Evolutionary conservation across 2,329 filamentous ascomycete genomes (phyloP).

Genomic region (Aspergillus novofumigatus): DNA sequence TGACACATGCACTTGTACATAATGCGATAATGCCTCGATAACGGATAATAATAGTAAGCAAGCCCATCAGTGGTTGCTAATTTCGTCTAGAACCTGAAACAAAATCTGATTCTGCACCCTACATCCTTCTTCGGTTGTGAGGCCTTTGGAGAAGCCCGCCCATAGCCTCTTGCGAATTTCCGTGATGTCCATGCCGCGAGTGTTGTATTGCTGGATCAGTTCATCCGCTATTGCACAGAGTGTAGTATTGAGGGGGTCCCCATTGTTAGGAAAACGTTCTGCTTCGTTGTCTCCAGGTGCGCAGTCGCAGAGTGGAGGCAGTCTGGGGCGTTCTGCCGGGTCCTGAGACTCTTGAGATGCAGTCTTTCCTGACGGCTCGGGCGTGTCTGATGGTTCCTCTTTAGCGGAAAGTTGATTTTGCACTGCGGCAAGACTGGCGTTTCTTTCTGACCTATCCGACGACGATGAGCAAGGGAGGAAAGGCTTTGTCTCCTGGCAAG

Average conservation of each 20-base stretch:
- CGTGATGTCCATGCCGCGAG: slow-evolving; percentile 30
- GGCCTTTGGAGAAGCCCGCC: slow-evolving; percentile 29
- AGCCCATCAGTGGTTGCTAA: slow-evolving; percentile 26
- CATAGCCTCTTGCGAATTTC: slow-evolving; percentile 34
- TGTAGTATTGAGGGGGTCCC: slow-evolving; percentile 30
- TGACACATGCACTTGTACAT: background rate
- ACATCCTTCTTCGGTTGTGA: slow-evolving; percentile 27
- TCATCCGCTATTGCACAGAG: slow-evolving; percentile 38
- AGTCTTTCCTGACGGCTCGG: background rate
- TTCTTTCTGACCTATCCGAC: background rate
- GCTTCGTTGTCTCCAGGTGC: slow-evolving; percentile 7
- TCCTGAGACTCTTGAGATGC: background rate
- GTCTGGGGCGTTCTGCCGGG: background rate
- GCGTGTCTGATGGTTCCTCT: background rate
- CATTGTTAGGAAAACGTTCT: slow-evolving; percentile 17
- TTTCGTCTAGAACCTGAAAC: slow-evolving; percentile 38
- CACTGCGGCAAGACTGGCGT: background rate
- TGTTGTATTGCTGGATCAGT: slow-evolving; percentile 36
- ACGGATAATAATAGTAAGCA: slow-evolving; percentile 3
- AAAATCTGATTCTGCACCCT: slow-evolving; percentile 41
- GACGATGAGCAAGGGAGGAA: background rate
- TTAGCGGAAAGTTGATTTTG: background rate
- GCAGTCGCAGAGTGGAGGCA: slow-evolving; percentile 24
- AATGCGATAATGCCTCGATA: background rate
- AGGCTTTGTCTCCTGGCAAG: background rate